Conservation (phyloP, 2,329 filamentous ascomycete genomes). For the Penicillium sclerotigenum region DNA sequence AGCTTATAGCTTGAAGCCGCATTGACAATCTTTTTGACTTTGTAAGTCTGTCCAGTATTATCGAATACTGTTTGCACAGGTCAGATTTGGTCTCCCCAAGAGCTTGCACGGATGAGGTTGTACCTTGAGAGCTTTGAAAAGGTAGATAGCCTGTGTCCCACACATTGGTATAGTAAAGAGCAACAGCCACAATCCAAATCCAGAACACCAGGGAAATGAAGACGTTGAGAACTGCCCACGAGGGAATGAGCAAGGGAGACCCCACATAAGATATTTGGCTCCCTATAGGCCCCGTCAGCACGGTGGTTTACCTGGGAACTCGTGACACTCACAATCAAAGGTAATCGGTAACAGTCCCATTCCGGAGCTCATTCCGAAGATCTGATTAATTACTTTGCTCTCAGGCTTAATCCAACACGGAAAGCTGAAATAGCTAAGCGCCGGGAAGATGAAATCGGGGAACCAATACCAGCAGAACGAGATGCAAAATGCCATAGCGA, state of each 20-base stretch:
- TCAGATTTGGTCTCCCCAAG: background rate
- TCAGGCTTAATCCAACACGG: slow-evolving; percentile 31
- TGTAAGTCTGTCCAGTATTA: slow-evolving; percentile 62
- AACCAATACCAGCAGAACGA: slow-evolving; percentile 33
- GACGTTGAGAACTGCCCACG: slow-evolving; percentile 68
- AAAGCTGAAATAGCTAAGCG: slow-evolving; percentile 31
- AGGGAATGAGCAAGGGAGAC: slow-evolving; percentile 61
- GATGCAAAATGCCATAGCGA: slow-evolving; percentile 16
- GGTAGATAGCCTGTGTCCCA: slow-evolving; percentile 20
- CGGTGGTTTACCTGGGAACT: background rate
- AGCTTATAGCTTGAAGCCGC: slow-evolving; percentile 54
- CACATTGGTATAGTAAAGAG: slow-evolving; percentile 48
- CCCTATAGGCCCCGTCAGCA: slow-evolving; percentile 14
- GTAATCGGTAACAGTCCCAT: slow-evolving; percentile 36
- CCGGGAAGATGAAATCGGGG: slow-evolving; percentile 31
- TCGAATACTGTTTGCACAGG: slow-evolving; percentile 55
- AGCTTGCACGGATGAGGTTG: background rate
- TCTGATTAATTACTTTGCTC: slow-evolving; percentile 27
- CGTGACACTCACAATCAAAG: slow-evolving; percentile 38
- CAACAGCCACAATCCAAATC: slow-evolving; percentile 55
- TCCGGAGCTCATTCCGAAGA: slow-evolving; percentile 29
- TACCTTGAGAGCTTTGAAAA: slow-evolving; percentile 28
- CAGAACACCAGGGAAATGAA: slow-evolving; percentile 62
- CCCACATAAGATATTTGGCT: slow-evolving; percentile 27
- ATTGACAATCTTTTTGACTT: slow-evolving; percentile 60